Evolutionary conservation across 768 basidiomycete species (phyloP), one percentile per base, ranked within the genome.

Genomic region (Neoboletus magnificus): DNA sequence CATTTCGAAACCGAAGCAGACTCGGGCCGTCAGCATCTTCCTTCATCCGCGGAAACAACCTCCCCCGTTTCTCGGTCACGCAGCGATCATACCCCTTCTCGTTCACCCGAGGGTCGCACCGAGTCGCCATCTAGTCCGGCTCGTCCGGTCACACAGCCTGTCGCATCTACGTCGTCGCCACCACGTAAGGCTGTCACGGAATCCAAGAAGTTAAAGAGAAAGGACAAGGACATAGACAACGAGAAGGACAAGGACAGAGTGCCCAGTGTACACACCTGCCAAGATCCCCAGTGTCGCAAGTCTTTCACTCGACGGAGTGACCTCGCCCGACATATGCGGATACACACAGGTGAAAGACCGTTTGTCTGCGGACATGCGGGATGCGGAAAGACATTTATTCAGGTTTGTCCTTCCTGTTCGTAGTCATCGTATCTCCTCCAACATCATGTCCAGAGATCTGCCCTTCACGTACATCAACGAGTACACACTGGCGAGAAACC

Each of bases 401-500:
- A 95, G 82, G 92, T 91, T 70, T 52, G 71, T 65, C 32, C 46
- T 36, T 33, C 36, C 39, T 52, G 27, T 53, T 44, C 27, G 45
- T 45, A 25, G 53, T 29, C 18, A 32, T 40, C 33, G n/a, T 42
- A 52, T 46, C 18, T 41, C 39, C 20, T 52, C 57, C 63, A 48
- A 60, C 39, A 43, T 43, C 57, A 49, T 62, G 59, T 57, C 45
- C 70, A 96, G 89, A 85, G 91, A 51, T 94, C 92, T 20, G 93
- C 93, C 27, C 76, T 96, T 54, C 90, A 91, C 57, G 93, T 96
- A 2, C 93, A 96, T 69, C 77, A 80, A 48, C 85, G 93, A 20
- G 91, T 93, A 3, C 93, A 96, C 68, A 94, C 93, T 5, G 93
- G 93, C 37, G 93, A 96, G 74, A 91, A 92, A 64, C 93, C 93